Conservation (phyloP, 2,329 filamentous ascomycete genomes). For the Raffaelea albimanens region DNA sequence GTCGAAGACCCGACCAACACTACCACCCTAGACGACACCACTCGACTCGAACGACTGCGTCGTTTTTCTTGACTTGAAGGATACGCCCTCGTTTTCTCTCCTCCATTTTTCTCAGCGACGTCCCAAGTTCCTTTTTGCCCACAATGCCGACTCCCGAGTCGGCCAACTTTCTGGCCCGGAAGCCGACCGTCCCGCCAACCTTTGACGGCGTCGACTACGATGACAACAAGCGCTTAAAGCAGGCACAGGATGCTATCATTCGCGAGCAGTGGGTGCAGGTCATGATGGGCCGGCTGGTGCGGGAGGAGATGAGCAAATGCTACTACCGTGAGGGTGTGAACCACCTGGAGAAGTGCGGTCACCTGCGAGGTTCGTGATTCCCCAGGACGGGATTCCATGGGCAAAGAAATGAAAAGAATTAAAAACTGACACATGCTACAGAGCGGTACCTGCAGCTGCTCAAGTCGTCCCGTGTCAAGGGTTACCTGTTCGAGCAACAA, state of each 20-base stretch:
- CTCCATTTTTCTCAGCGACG: not conserved
- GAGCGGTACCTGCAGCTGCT: slow-evolving; percentile 73
- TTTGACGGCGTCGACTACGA: slow-evolving; percentile 85
- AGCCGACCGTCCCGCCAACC: slow-evolving; percentile 71
- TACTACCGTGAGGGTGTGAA: slow-evolving; percentile 79
- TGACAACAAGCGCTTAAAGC: slow-evolving; percentile 71
- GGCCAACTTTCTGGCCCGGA: slow-evolving; percentile 70
- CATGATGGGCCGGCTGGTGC: slow-evolving; percentile 79
- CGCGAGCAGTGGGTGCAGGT: slow-evolving; percentile 82
- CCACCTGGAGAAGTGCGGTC: slow-evolving; percentile 79
- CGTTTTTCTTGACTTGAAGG: too few species aligned
- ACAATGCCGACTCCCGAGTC: slow-evolving; percentile 79
- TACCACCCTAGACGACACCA: not conserved
- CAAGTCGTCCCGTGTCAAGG: slow-evolving; percentile 67
- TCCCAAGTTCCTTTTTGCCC: not conserved
- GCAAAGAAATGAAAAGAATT: not conserved
- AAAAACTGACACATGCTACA: slow-evolving; percentile 25
- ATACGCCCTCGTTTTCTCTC: not conserved
- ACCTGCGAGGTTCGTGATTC: slow-evolving; percentile 59
- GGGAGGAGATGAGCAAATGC: slow-evolving; percentile 78
- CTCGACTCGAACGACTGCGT: too few species aligned
- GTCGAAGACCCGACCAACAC: not conserved
- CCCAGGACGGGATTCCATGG: too few species aligned
- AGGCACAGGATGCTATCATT: slow-evolving; percentile 72
- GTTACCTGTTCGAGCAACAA: slow-evolving; percentile 70